Base-by-base conservation (phyloP, 208 protist species). In the Trypanosoma vivax region DNA sequence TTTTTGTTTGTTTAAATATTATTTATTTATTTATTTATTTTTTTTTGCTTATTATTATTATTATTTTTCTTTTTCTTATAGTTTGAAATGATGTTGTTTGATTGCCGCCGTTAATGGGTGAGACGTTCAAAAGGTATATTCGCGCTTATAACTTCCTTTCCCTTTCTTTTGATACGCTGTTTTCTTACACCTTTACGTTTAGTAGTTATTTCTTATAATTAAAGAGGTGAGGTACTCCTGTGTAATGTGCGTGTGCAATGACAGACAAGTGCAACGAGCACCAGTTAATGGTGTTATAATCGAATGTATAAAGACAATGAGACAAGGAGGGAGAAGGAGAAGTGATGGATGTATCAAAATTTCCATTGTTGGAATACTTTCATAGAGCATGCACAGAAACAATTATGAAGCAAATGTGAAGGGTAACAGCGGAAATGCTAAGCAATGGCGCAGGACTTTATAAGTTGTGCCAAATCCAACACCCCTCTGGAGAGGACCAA, bases 131-230 rank as follows among this genome's bases (percentile, higher is more conserved):
- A 43, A 43, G 23, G 23, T 21, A 9, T 19, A 11, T 19, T 43
- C n/a, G n/a, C 9, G 6, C 0, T 43, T 43, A 43, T 21, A 11
- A 19, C 39, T 43, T 43, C 23, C n/a, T 43, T 19, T 19, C 39
- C 23, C 13, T 43, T 18, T 24, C 39, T 18, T 6, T 7, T 41
- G 10, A 0, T 19, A 11, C 39, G n/a, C 13, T 43, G 6, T 24
- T 19, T 18, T 6, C 5, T 41, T 35, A 35, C 38, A 35, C 11
- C 19, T 54, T 54, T 40, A 29, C 11, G 35, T 57, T 42, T 60
- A 50, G 43, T 60, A 60, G 53, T 51, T 60, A 47, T 27, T 64
- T 49, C 45, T 64, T 53, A 38, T 38, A 35, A 18, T 50, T 50
- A 37, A 50, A 30, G 28, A 50, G 46, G 28, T 14, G 46, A 25